Evolutionary conservation across 257 asterid genomes (phyloP).

Genomic region (Nicotiana noctiflora): DNA sequence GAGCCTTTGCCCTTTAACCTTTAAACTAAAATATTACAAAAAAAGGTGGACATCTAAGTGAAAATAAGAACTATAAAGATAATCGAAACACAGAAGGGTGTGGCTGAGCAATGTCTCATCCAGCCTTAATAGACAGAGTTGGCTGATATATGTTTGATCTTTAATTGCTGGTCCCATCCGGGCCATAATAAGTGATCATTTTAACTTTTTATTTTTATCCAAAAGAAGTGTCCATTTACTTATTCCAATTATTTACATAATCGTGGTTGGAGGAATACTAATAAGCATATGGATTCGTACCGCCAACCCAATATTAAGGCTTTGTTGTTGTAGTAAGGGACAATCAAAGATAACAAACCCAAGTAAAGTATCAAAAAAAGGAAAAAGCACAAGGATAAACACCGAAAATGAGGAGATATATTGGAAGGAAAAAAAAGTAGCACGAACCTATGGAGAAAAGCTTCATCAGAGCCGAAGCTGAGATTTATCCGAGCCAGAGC

Average conservation of each 20-base stretch:
- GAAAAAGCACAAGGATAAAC: not conserved
- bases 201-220: too few relatives aligned
- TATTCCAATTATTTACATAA: too few relatives aligned
- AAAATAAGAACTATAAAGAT: not conserved
- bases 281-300: too few relatives aligned
- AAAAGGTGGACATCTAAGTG: not conserved
- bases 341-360: not conserved
- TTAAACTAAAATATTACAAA: not conserved
- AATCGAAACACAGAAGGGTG: not conserved
- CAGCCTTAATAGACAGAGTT: not conserved
- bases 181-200: too few relatives aligned
- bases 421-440: not conserved
- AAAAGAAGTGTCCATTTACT: too few relatives aligned
- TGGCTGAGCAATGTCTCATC: not conserved
- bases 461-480: conserved; percentile 64
- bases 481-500: conserved; percentile 51
- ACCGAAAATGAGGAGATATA: not conserved
- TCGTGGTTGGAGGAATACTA: too few relatives aligned
- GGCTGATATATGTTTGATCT: not conserved
- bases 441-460: conserved; percentile 70
- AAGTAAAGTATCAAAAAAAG: not conserved
- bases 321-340: not conserved
- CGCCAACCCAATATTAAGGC: not conserved
- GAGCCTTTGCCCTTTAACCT: not conserved
- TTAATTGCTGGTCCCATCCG: not conserved